Percentiles rank a stretch among this genome's conserved stretches.
Conservation (phyloP, 2,329 filamentous ascomycete genomes). For the Diaporthe citrichinensis region DNA sequence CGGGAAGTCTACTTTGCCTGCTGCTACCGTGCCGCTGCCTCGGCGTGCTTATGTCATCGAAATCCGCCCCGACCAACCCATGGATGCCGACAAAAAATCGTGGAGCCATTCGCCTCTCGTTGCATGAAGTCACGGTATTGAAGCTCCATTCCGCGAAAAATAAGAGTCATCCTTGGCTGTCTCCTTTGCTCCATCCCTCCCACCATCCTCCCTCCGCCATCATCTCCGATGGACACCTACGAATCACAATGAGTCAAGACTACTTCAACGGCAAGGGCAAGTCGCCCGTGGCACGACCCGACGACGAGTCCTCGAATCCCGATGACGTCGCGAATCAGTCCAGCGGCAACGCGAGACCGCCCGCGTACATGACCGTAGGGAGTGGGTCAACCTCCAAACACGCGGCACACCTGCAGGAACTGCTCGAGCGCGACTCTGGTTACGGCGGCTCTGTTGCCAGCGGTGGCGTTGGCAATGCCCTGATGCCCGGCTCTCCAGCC, state of each 20-base stretch:
- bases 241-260: conserved; percentile 71
- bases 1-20: conserved; percentile 17
- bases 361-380: conserved; percentile 87
- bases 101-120: conserved; percentile 27
- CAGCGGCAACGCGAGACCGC: conserved; percentile 42
- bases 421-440: conserved; percentile 90
- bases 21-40: not conserved
- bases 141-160: conserved; percentile 37
- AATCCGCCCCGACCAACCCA: conserved; percentile 4
- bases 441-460: conserved; percentile 86
- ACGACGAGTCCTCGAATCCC: conserved; percentile 43
- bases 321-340: conserved; percentile 42
- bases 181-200: conserved; percentile 1
- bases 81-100: conserved; percentile 32
- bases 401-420: conserved; percentile 82
- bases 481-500: conserved; percentile 53
- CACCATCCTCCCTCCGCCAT: not conserved
- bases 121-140: conserved; percentile 36
- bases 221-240: conserved; percentile 42
- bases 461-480: conserved; percentile 62
- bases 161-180: conserved; percentile 38
- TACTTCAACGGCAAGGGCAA: conserved; percentile 70
- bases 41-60: conserved; percentile 29
- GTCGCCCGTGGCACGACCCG: conserved; percentile 52
- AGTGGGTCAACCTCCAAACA: conserved; percentile 85